Percentiles rank a stretch among this genome's conserved stretches.
Conservation (phyloP, 179 eudicot species). For the Actinidia arguta region DNA sequence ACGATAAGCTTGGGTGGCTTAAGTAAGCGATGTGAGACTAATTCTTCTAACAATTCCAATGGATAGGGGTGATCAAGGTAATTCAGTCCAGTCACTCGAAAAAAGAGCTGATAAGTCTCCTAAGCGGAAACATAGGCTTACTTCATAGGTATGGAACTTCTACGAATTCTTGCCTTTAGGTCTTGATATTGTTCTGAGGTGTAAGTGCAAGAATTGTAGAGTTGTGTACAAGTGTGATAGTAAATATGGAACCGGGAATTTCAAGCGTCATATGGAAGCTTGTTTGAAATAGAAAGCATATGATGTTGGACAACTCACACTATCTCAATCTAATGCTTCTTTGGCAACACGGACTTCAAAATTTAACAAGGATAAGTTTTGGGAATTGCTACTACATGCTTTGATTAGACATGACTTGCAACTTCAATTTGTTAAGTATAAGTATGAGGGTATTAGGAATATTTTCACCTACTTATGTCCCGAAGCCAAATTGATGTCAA, state of each 20-base stretch:
- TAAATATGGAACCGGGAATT: background rate
- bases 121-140: background rate
- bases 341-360: no score
- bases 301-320: background rate
- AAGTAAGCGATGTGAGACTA: no score
- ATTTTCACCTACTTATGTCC: background rate
- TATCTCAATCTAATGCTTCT: background rate
- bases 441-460: background rate
- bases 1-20: no score
- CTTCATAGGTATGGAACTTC: background rate
- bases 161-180: background rate
- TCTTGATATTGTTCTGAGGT: background rate
- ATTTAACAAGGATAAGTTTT: background rate
- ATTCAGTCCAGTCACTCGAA: no score
- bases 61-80: no score
- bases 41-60: no score
- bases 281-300: background rate
- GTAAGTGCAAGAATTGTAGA: no score
- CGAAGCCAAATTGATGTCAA: background rate
- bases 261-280: background rate
- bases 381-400: background rate
- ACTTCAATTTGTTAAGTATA: background rate
- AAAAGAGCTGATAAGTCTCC: background rate
- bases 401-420: constrained; percentile 1
- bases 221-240: no score